Base-by-base conservation (phyloP, 106 monocot genomes). In the Alisma plantagoaquatica region DNA sequence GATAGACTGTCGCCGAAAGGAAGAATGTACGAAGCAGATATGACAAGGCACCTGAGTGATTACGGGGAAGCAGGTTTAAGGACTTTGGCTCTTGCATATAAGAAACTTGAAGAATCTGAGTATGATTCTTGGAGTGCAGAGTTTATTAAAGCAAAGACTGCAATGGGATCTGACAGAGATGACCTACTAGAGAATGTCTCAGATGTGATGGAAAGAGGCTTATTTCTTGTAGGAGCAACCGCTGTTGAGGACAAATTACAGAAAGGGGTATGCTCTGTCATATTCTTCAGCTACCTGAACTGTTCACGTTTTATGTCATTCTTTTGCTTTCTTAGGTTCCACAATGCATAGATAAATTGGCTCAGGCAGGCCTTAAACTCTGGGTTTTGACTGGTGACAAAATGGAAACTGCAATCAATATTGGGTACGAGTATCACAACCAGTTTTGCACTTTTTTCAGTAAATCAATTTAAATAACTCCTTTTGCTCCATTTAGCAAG, bases 341-440 rank as follows among this genome's bases (percentile, higher is more conserved):
- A 31, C 49, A 67, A 23, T 67, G 67, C 57, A 67, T 67, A 25
- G 67, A 67, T 33, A 67, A 81, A 50, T 71, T 94, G 50, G 94
- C 94, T 31, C 94, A 84, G 68, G 94, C 94, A 58, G 94, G 94
- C 46, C 80, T 94, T 25, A 94, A 94, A 51, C 84, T 94, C 42
- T 94, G 94, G 94, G 84, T 94, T 77, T 73, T 94, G 51, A 94
- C 94, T 2, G 94, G 94, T 59, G 94, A 94, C 76, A 94, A 94
- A 60, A 94, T 94, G 84, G 94, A 94, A 77, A 94, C 94, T 44
- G 94, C 94, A 27, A 94, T 94, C 53, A 94, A 94, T 31, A 94
- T 94, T 32, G 94, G 94, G 94, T 94, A 73, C 51, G 56, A 9
- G 6, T 38, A n/a, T n/a, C n/a, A n/a, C 35, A 38, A 38, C 9